Base-by-base conservation (phyloP, 331 rosid genomes). In the Rosa hybrid region DNA sequence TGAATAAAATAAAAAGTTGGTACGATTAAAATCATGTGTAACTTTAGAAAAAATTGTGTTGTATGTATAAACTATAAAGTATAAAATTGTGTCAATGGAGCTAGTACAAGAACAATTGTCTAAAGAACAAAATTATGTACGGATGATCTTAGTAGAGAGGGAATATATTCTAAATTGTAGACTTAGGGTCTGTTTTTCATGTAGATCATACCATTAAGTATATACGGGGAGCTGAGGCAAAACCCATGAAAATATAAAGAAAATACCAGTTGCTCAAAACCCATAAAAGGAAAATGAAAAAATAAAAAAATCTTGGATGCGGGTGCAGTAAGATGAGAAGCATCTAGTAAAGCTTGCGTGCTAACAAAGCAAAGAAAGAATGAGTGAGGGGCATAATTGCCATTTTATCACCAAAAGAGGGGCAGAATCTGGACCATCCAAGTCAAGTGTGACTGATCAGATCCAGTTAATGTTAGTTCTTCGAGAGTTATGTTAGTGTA, bases 321-420 rank as follows among this genome's bases (percentile, higher is more conserved):
- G 1, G 1, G 65, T 7, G 13, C 25, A 21, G 27, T 8, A 21
- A 73, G 23, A 17, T 17, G 11, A 12, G 17, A 34, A 57, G 72
- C 73, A 76, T 27, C 4, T 14, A 60, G 30, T 14, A 72, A 78
- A 63, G 83, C 68, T 87, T 69, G 87, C 92, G 88, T 89, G 86
- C 77, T 48, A 84, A 83, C 84, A 86, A 86, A 86, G 94, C 87
- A 70, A 85, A 30, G 34, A 30, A 0, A 76, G 81, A 48, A 50
- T 39, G 49, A 80, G 41, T 3, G 56, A 20, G 65, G 34, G 39
- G 50, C 72, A 84, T 84, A 59, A 89, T 79, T 72, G 12, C 8
- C 68, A 68, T 50, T 65, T 71, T 51, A 81, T 56, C 73, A 53
- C 51, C 71, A 41, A 82, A 82, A 86, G 30, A 1, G 16, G 46